Percentiles rank a stretch among this genome's conserved stretches.
Conservation (phyloP, 345 rosid species). For the Moricandia arvensis region DNA sequence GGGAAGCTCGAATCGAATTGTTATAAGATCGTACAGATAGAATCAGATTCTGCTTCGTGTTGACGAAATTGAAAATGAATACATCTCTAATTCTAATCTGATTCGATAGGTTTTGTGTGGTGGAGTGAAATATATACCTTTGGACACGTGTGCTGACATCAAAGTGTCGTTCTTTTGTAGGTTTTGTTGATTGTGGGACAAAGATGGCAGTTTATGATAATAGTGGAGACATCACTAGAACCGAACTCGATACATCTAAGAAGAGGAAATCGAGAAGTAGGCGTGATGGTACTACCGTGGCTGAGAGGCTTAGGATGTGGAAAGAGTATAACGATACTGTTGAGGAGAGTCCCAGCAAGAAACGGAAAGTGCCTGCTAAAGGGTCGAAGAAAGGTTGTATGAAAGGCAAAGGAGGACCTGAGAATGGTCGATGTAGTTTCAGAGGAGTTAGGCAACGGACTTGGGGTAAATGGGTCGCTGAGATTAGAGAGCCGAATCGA, state of each 20-base stretch:
- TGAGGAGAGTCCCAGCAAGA: conserved; percentile 20
- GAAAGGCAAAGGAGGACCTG: conserved; percentile 96
- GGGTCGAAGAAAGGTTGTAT: conserved; percentile 86
- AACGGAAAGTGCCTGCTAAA: conserved; percentile 58
- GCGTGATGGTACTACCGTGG: conserved; percentile 46
- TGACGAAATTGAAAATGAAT: background rate
- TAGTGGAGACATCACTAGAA: conserved; percentile 10
- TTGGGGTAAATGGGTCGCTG: conserved; percentile 97
- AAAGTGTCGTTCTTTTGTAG: background rate
- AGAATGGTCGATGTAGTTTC: conserved; percentile 51
- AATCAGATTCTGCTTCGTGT: background rate
- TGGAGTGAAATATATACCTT: background rate
- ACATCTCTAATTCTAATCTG: background rate
- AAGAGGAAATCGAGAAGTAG: conserved; percentile 57
- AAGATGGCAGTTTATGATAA: conserved; percentile 40
- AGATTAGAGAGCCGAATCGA: conserved; percentile 70
- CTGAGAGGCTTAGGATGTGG: conserved; percentile 59
- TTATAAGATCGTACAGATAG: no score
- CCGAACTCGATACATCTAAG: conserved; percentile 32
- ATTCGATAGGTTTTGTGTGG: background rate
- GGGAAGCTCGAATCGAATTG: no score
- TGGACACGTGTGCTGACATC: background rate
- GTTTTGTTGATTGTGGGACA: background rate
- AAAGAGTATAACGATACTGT: conserved; percentile 47
- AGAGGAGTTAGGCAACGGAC: conserved; percentile 87